phyloP scores from a whole-genome alignment of 2,329 filamentous ascomycete genomes.

The Pyrenophora seminiperda region DNA sequence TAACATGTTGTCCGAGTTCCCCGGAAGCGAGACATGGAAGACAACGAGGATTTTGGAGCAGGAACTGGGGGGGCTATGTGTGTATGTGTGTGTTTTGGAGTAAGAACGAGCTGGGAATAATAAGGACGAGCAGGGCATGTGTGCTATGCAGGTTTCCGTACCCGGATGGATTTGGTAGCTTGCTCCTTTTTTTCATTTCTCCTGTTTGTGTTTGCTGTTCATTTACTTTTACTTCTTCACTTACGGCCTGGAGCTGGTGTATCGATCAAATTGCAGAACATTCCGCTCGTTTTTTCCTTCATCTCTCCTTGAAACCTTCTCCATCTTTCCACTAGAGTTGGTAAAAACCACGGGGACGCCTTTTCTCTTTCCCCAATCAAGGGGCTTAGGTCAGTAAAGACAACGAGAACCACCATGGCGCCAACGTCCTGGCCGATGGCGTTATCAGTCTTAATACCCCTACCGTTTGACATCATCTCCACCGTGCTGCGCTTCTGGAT shows the following conservation, averaged over 20 bases:
- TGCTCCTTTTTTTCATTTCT: background rate
- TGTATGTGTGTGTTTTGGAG: no score
- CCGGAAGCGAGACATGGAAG: conserved; percentile 1
- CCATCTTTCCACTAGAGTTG: background rate
- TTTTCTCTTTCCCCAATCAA: no score
- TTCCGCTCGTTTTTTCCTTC: background rate
- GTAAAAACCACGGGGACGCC: background rate
- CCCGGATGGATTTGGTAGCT: background rate
- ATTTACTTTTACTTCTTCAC: background rate
- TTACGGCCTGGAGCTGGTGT: no score
- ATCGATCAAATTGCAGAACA: no score
- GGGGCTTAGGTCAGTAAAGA: no score
- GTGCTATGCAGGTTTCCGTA: no score
- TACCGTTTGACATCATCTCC: conserved; percentile 8
- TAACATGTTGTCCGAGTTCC: background rate
- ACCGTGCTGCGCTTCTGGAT: conserved; percentile 12
- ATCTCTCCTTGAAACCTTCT: background rate
- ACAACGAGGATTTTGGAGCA: background rate
- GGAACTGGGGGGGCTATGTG: no score
- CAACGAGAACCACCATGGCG: conserved; percentile 5
- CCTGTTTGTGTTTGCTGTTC: background rate
- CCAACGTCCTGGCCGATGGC: conserved; percentile 11
- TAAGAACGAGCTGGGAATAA: no score
- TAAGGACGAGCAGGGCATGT: no score
- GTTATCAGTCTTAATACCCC: conserved; percentile 3